Conservation (phyloP, 805 yeast species). For the Starmera dryadoides region DNA sequence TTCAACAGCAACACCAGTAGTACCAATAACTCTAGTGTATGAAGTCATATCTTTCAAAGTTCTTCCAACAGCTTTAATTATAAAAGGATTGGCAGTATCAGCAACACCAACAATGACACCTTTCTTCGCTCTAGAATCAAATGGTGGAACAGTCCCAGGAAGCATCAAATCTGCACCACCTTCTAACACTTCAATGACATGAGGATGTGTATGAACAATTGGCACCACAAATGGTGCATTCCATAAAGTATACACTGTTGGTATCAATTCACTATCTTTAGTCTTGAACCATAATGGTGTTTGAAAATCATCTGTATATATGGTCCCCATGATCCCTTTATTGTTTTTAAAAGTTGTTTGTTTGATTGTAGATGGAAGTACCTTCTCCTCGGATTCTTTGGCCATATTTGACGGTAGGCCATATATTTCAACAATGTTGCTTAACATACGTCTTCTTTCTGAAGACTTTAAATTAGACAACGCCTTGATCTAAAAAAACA, state of each 20-base stretch:
- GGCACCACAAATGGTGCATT: constrained; percentile 60
- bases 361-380: constrained; percentile 32
- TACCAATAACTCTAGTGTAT: constrained; percentile 44
- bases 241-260: constrained; percentile 74
- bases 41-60: constrained; percentile 41
- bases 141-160: constrained; percentile 58
- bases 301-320: constrained; percentile 57
- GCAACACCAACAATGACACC: constrained; percentile 72
- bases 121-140: constrained; percentile 37
- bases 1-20: constrained; percentile 72
- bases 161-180: constrained; percentile 81
- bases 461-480: constrained; percentile 75
- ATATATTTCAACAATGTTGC: constrained; percentile 34
- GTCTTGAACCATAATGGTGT: constrained; percentile 69
- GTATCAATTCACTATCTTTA: constrained; percentile 48
- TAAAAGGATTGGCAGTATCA: constrained; percentile 48
- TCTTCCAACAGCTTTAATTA: constrained; percentile 66
- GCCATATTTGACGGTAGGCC: constrained; percentile 27
- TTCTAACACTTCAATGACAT: constrained; percentile 60
- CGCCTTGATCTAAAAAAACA: constrained; percentile 46
- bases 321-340: constrained; percentile 46
- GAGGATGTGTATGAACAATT: constrained; percentile 59
- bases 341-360: constrained; percentile 55
- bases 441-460: constrained; percentile 55
- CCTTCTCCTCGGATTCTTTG: constrained; percentile 13